These are phyloP conservation scores for Penicillium turbatum DNA, from an alignment of 495 filamentous ascomycete species.

Conservation along the genomic window DNA sequence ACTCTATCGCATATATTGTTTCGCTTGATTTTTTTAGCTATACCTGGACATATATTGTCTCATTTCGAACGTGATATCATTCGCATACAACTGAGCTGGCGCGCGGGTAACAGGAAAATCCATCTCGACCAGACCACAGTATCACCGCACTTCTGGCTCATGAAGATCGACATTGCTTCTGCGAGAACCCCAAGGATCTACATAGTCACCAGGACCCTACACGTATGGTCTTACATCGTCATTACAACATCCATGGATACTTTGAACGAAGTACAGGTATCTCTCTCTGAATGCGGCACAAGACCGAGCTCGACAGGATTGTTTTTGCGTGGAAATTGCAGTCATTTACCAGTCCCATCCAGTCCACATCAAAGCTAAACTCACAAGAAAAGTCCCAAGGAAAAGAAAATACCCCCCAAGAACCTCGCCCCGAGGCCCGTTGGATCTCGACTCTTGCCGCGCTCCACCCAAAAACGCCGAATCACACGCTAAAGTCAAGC, in stretches of 20 bases:
- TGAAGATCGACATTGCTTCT: neutral
- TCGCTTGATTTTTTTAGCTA: neutral
- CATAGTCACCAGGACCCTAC: too few relatives aligned
- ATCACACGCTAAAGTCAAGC: constrained; percentile 23
- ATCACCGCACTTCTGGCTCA: neutral
- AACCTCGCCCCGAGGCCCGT: neutral
- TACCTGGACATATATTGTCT: neutral
- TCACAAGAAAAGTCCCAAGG: neutral
- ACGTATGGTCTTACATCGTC: too few relatives aligned
- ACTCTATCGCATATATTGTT: neutral
- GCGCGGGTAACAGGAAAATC: constrained; percentile 4
- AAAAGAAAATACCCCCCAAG: neutral
- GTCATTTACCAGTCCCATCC: too few relatives aligned
- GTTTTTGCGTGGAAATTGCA: constrained; percentile 1
- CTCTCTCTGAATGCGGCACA: too few relatives aligned
- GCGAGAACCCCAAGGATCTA: too few relatives aligned
- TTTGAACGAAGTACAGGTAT: too few relatives aligned
- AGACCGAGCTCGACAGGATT: too few relatives aligned
- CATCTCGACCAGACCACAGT: neutral
- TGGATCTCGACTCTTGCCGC: constrained; percentile 19
- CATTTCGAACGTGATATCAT: constrained; percentile 5
- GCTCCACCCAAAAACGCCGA: constrained; percentile 15
- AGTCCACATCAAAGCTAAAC: neutral
- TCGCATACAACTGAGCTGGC: constrained; percentile 1
- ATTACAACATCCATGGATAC: too few relatives aligned